Evolutionary conservation across 805 yeast genomes (phyloP).

Genomic region (Starmerella gropengiesseri): DNA sequence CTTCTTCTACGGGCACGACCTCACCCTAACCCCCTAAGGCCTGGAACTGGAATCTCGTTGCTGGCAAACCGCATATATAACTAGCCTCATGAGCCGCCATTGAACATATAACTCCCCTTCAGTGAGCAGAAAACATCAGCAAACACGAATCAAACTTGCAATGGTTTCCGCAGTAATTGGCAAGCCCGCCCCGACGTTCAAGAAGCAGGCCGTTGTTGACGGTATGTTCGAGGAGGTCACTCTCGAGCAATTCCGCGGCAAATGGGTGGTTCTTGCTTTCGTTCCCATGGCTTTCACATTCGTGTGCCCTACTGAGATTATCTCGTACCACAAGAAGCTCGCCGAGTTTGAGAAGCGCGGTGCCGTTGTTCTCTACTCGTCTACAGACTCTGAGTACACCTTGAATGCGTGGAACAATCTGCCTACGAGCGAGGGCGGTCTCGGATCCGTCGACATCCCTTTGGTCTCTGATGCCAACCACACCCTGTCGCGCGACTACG

Average conservation of each 20-base stretch:
- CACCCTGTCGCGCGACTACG: constrained; percentile 87
- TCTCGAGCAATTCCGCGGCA: constrained; percentile 90
- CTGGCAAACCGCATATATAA: no score
- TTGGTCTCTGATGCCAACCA: constrained; percentile 95
- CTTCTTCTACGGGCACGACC: no score
- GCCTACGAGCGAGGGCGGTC: constrained; percentile 95
- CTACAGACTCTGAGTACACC: constrained; percentile 97
- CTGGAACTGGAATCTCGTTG: no score
- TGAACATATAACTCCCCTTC: no score
- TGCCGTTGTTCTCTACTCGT: constrained; percentile 85
- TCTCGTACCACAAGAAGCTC: constrained; percentile 94
- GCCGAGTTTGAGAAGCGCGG: constrained; percentile 79
- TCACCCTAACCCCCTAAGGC: no score
- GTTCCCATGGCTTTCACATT: constrained; percentile 99
- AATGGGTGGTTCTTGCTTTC: constrained; percentile 95
- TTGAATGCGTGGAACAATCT: constrained; percentile 97
- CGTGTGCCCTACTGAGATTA: constrained; percentile 98
- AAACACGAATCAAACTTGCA: no score
- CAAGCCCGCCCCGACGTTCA: constrained; percentile 93
- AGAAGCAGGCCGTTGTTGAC: constrained; percentile 93
- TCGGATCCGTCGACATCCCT: constrained; percentile 91
- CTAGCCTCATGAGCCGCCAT: no score
- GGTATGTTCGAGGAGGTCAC: constrained; percentile 93
- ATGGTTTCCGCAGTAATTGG: constrained; percentile 63
- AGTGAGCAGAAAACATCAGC: no score